phyloP scores from a whole-genome alignment of 129 eudicot genomes.

The Sambucus nigra region DNA sequence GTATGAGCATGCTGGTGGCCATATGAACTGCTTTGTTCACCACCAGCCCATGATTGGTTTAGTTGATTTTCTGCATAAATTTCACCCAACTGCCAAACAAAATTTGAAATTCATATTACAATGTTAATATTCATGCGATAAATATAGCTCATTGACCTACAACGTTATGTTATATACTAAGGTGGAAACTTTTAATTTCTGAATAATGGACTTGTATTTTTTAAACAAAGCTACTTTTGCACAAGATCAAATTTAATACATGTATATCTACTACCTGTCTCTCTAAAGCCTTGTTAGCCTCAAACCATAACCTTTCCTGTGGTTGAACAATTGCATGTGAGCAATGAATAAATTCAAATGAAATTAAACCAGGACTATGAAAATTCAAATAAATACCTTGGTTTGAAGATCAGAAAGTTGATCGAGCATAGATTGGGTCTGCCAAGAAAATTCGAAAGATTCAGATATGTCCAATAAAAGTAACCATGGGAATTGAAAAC shows the following conservation, averaged over 20 bases:
- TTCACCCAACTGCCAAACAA: slow-evolving; percentile 45
- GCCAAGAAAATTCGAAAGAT: slow-evolving; percentile 15
- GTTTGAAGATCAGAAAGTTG: slow-evolving; percentile 83
- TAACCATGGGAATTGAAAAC: not conserved
- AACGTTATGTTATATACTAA: too few relatives aligned
- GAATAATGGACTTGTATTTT: too few relatives aligned
- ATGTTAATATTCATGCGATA: too few relatives aligned
- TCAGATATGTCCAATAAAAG: not conserved
- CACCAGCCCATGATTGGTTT: slow-evolving; percentile 69
- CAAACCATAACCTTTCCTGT: slow-evolving; percentile 79
- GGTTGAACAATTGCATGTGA: not conserved
- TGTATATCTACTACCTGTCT: too few relatives aligned
- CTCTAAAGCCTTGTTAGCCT: slow-evolving; percentile 67
- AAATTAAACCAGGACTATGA: slow-evolving; percentile 4
- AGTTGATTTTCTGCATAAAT: slow-evolving; percentile 63
- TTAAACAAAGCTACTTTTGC: too few relatives aligned
- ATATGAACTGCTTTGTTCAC: slow-evolving; percentile 47
- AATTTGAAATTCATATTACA: too few relatives aligned
- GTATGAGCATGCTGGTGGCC: slow-evolving; percentile 58
- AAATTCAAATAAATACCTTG: slow-evolving; percentile 36
- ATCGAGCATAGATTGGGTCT: slow-evolving; percentile 92
- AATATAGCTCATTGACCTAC: too few relatives aligned
- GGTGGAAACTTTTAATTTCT: too few relatives aligned
- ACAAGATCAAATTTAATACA: too few relatives aligned
- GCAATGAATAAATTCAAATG: not conserved